Evolutionary conservation across 1,284 basidiomycete genomes (phyloP).

Genomic region (Pseudozyma sp.): DNA sequence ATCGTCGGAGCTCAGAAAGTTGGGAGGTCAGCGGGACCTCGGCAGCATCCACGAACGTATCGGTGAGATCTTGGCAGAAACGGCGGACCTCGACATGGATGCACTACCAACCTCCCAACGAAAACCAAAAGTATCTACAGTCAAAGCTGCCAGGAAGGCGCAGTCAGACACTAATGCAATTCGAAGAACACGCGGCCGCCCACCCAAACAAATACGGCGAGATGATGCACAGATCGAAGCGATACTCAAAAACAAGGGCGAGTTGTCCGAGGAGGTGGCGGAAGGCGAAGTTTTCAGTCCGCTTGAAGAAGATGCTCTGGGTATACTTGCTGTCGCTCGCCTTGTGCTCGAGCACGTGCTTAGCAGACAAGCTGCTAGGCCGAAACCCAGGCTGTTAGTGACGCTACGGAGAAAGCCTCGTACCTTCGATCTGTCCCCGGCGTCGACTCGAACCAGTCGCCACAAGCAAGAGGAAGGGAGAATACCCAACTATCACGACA

Average conservation of each 20-base stretch:
- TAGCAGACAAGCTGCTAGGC: constrained; percentile 6
- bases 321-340: constrained; percentile 16
- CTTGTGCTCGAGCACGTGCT: constrained; percentile 22
- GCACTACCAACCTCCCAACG: constrained; percentile 1
- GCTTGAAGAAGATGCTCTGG: constrained; percentile 27
- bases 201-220: not conserved
- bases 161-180: not conserved
- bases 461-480: constrained; percentile 7
- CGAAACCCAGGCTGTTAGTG: constrained; percentile 16
- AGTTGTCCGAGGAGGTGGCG: constrained; percentile 20
- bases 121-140: not conserved
- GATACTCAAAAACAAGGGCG: not conserved
- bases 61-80: constrained; percentile 8
- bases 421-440: not conserved
- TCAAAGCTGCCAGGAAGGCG: constrained; percentile 7
- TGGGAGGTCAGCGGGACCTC: constrained; percentile 3
- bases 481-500: constrained; percentile 17
- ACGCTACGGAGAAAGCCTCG: constrained; percentile 10
- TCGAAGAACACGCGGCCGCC: not conserved
- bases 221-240: constrained; percentile 3
- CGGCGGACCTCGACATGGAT: not conserved
- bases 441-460: not conserved
- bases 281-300: constrained; percentile 27
- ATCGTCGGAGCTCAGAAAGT: constrained; percentile 15
- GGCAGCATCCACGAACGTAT: constrained; percentile 13